phyloP scores from a whole-genome alignment of 1,284 basidiomycete genomes.

The Sphagnurus paluster region DNA sequence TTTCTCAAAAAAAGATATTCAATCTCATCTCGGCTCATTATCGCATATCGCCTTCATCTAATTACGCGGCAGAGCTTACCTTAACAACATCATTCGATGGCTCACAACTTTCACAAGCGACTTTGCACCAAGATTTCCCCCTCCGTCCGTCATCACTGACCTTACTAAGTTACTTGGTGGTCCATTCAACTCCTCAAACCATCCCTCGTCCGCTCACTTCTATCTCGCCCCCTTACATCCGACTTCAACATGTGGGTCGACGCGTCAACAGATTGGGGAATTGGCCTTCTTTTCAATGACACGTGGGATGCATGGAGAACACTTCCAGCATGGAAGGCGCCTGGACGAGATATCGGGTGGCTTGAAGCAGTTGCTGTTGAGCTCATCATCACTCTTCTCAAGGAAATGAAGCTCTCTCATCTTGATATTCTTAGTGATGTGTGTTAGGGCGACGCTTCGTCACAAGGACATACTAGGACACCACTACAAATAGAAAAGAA shows the following conservation, averaged over 20 bases:
- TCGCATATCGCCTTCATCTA: not conserved
- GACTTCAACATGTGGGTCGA: not conserved
- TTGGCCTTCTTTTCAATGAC: not conserved
- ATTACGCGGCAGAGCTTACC: too few species aligned
- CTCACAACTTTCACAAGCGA: not conserved
- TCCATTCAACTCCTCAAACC: not conserved
- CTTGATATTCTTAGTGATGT: not conserved
- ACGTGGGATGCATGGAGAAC: conserved; percentile 3
- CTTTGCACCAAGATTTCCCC: not conserved
- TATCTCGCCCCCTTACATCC: not conserved
- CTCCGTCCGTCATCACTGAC: not conserved
- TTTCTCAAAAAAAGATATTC: not conserved
- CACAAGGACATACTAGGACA: too few species aligned
- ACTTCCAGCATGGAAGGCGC: not conserved
- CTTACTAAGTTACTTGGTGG: conserved; percentile 2
- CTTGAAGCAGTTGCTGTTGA: conserved; percentile 2
- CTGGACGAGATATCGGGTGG: conserved; percentile 2
- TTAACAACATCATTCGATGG: conserved; percentile 2
- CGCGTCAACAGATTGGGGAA: not conserved
- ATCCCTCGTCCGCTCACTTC: not conserved
- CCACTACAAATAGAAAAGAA: too few species aligned
- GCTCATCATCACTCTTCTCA: not conserved
- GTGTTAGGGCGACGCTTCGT: too few species aligned
- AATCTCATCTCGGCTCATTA: not conserved
- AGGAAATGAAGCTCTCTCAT: not conserved